Evolutionary conservation across 1,284 basidiomycete genomes (phyloP).

Genomic region (Amylostereum areolatum): DNA sequence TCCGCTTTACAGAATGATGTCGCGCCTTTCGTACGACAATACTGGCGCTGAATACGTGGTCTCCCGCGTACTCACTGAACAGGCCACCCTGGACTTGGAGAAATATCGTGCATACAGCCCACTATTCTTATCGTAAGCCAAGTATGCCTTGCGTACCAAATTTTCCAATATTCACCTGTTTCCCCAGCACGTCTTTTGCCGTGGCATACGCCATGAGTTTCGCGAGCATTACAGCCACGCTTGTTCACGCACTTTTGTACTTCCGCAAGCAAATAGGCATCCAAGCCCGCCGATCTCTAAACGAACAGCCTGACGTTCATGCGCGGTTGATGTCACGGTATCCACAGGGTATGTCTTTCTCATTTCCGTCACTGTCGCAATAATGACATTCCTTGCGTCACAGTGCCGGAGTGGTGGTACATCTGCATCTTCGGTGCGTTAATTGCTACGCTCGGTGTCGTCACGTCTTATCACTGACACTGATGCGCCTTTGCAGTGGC

Average conservation of each 20-base stretch:
- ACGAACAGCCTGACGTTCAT: conserved; percentile 83
- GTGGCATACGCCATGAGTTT: conserved; percentile 49
- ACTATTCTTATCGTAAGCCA: conserved; percentile 60
- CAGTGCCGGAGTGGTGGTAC: conserved; percentile 32
- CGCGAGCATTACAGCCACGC: conserved; percentile 59
- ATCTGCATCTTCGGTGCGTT: conserved; percentile 25
- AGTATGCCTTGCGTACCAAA: background rate
- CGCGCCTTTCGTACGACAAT: conserved; percentile 53
- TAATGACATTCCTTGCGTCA: background rate
- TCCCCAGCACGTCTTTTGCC: conserved; percentile 40
- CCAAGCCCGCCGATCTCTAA: conserved; percentile 50
- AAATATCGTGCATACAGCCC: conserved; percentile 81
- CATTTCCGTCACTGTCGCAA: background rate
- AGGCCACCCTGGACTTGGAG: conserved; percentile 51
- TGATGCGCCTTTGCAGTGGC: conserved; percentile 20
- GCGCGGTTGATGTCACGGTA: conserved; percentile 75
- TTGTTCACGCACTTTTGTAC: conserved; percentile 74
- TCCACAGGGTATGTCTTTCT: conserved; percentile 33
- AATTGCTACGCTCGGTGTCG: background rate
- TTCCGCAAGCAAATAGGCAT: conserved; percentile 71
- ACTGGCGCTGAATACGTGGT: conserved; percentile 67
- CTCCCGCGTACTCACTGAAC: conserved; percentile 50
- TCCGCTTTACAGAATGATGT: conserved; percentile 36
- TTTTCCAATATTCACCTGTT: too few species aligned
- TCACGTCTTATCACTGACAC: background rate